Percentiles rank a stretch among this genome's conserved stretches.
Conservation (phyloP, 2,329 filamentous ascomycete species). For the Apiospora kogelbergensis region DNA sequence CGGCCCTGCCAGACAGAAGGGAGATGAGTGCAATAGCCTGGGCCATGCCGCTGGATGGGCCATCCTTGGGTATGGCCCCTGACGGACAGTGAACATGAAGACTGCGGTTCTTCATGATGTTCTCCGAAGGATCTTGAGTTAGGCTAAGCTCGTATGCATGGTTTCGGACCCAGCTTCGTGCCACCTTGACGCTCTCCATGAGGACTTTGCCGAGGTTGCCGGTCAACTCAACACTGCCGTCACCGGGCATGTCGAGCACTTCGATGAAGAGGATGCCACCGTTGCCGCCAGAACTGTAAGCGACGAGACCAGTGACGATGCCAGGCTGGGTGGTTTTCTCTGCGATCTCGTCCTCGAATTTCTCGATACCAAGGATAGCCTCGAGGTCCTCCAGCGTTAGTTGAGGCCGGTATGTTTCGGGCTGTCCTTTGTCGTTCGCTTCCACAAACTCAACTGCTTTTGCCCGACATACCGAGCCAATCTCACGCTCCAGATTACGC, state of each 20-base stretch:
- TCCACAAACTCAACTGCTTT: slow-evolving; percentile 96
- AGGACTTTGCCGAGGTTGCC: slow-evolving; percentile 95
- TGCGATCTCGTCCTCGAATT: slow-evolving; percentile 93
- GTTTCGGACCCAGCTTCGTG: slow-evolving; percentile 93
- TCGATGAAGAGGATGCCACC: slow-evolving; percentile 98
- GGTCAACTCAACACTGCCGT: slow-evolving; percentile 88
- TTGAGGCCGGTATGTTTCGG: slow-evolving; percentile 69
- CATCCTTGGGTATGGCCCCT: slow-evolving; percentile 93
- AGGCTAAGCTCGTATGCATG: slow-evolving; percentile 90
- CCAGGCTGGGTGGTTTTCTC: slow-evolving; percentile 82
- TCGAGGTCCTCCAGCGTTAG: slow-evolving; percentile 82
- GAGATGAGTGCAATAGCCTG: slow-evolving; percentile 93
- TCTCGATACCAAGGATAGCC: slow-evolving; percentile 86
- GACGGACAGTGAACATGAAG: slow-evolving; percentile 96
- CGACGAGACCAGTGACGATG: slow-evolving; percentile 93
- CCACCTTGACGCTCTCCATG: slow-evolving; percentile 96
- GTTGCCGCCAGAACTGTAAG: slow-evolving; percentile 89
- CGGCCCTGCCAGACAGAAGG: slow-evolving; percentile 80
- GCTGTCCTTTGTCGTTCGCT: slow-evolving; percentile 71
- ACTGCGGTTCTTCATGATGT: slow-evolving; percentile 93
- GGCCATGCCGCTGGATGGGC: slow-evolving; percentile 81
- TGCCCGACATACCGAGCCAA: slow-evolving; percentile 89
- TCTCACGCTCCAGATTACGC: slow-evolving; percentile 91
- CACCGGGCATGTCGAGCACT: slow-evolving; percentile 94
- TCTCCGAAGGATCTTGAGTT: slow-evolving; percentile 75